Conservation (phyloP, 495 filamentous ascomycete species). For the Tirmania nivea region DNA sequence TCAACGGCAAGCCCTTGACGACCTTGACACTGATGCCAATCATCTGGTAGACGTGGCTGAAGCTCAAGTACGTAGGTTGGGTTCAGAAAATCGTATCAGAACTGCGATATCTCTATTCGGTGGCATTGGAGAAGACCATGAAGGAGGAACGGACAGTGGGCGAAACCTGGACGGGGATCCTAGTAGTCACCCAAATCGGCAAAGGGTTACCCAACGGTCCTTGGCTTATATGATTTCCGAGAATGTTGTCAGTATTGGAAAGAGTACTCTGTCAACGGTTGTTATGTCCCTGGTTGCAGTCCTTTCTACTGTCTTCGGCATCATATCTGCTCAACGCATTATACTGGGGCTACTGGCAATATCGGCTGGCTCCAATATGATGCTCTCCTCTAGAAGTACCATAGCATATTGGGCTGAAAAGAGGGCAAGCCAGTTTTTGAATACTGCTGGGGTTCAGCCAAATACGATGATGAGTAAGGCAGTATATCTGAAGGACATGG, state of each 20-base stretch:
- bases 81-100: constrained; percentile 64
- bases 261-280: constrained; percentile 47
- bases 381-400: constrained; percentile 43
- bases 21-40: constrained; percentile 60
- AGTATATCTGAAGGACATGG: constrained; percentile 63
- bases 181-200: not conserved
- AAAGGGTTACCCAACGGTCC: constrained; percentile 37
- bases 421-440: constrained; percentile 57
- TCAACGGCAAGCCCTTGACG: constrained; percentile 55
- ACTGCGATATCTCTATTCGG: constrained; percentile 84
- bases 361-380: constrained; percentile 46
- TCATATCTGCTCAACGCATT: constrained; percentile 50
- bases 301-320: constrained; percentile 41
- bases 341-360: constrained; percentile 44
- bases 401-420: constrained; percentile 72
- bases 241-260: constrained; percentile 40
- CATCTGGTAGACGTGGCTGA: constrained; percentile 69
- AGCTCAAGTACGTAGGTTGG: constrained; percentile 67
- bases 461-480: constrained; percentile 63
- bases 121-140: constrained; percentile 33
- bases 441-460: constrained; percentile 52
- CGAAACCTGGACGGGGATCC: not conserved
- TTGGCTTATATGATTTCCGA: constrained; percentile 49
- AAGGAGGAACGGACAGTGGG: constrained; percentile 31
- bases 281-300: constrained; percentile 50